Base-by-base conservation (phyloP, 768 basidiomycete genomes). In the Tulasnella sp. region DNA sequence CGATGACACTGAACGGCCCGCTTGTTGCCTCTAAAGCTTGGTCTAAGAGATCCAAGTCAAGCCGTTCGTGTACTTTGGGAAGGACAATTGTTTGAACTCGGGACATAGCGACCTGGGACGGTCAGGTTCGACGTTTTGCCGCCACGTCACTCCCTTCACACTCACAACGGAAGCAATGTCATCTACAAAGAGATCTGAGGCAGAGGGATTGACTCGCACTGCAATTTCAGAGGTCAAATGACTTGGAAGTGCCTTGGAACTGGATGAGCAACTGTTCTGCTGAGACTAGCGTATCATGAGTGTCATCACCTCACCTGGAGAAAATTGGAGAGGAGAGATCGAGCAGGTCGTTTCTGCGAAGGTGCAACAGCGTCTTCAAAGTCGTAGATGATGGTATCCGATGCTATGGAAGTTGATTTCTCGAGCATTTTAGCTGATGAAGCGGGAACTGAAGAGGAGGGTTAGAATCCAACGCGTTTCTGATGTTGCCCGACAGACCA, bases 351-450 rank as follows among this genome's bases (percentile, higher is more conserved):
- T 36, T 84, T 83, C 38, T 82, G 79, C 5, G 85, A 84, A 3
- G 91, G 91, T 4, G 93, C 84, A 0, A 96, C 89, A 77, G 92
- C 92, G 82, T 97, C 95, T 82, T 96, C 95, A 15, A 97, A 85
- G 84, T 97, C 95, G 80, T 94, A 96, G 34, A 94, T 91, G 42
- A 95, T 85, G 58, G 91, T 86, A 77, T 97, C 95, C 1, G 93
- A 89, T 1, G 83, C 81, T 17, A 86, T 85, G 12, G 80, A 82
- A 67, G 92, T 85, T 0, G 92, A 92, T 81, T 95, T 96, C 79
- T 90, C 85, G 40, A 97, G 88, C 91, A 94, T 94, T 54, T 89
- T 87, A 42, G 91, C 88, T 15, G 90, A 91, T 1, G 93, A 91
- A 6, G 90, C 86, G 2, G 95, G 95, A 3, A 97, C 95, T 90